Evolutionary conservation across 2,329 filamentous ascomycete genomes (phyloP).

Genomic region (Trichoderma oligosporum): DNA sequence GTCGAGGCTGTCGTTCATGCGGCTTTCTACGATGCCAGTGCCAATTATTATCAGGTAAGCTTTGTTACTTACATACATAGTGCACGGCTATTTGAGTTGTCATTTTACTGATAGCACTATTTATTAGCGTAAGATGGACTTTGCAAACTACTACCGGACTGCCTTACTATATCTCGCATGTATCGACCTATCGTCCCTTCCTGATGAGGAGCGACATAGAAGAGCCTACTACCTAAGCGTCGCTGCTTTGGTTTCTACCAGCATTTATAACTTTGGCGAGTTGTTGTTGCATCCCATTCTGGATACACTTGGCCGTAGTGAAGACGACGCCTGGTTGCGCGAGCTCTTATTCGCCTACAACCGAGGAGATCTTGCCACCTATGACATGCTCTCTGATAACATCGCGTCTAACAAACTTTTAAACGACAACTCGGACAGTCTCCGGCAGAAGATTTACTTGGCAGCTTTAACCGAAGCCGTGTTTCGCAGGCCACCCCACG

Average conservation of each 20-base stretch:
- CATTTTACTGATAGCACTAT: not conserved
- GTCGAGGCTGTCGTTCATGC: conserved; percentile 95
- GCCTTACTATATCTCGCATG: conserved; percentile 96
- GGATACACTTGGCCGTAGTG: conserved; percentile 67
- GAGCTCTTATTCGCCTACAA: conserved; percentile 98
- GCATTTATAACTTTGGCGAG: conserved; percentile 99
- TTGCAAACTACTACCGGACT: conserved; percentile 95
- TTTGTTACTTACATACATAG: not conserved
- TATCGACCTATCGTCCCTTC: conserved; percentile 75
- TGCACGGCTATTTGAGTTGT: no score
- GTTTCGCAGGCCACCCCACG: conserved; percentile 91
- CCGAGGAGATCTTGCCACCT: conserved; percentile 83
- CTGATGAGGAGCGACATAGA: conserved; percentile 68
- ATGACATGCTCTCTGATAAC: conserved; percentile 77
- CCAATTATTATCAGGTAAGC: conserved; percentile 80
- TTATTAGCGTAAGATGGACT: conserved; percentile 69
- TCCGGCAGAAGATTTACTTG: conserved; percentile 98
- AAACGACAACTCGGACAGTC: conserved; percentile 72
- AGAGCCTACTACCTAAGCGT: conserved; percentile 91
- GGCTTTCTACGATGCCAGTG: conserved; percentile 91
- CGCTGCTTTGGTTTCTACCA: conserved; percentile 86
- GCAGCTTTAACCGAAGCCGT: conserved; percentile 92
- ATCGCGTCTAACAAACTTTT: conserved; percentile 78
- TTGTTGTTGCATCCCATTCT: conserved; percentile 96
- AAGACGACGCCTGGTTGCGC: conserved; percentile 80